Conservation (phyloP, 306 rosid genomes). For the Bauhinia variegata region DNA sequence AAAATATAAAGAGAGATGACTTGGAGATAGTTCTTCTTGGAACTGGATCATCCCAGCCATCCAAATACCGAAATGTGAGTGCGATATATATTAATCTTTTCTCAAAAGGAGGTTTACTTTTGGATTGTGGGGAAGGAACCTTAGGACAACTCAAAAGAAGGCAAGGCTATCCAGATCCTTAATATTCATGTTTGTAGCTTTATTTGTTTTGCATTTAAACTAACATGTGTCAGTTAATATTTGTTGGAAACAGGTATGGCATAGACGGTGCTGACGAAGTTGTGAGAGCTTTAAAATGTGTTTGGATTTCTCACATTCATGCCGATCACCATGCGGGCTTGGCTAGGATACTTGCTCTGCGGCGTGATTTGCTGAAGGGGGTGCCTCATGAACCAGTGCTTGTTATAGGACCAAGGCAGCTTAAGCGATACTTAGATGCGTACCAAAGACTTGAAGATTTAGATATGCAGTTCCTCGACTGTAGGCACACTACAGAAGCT, state of each 20-base stretch:
- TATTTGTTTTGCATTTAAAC: slow-evolving; percentile 30
- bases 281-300: slow-evolving; percentile 68
- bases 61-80: slow-evolving; percentile 90
- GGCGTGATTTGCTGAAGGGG: slow-evolving; percentile 66
- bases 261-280: slow-evolving; percentile 74
- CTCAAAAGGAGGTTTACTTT: slow-evolving; percentile 76
- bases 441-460: slow-evolving; percentile 90
- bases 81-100: slow-evolving; percentile 87
- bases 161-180: slow-evolving; percentile 36
- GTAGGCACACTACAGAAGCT: slow-evolving; percentile 64
- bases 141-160: slow-evolving; percentile 95
- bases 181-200: slow-evolving; percentile 10
- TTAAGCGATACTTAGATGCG: slow-evolving; percentile 76
- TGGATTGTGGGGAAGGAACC: slow-evolving; percentile 97
- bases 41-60: slow-evolving; percentile 97
- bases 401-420: slow-evolving; percentile 87
- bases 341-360: slow-evolving; percentile 83
- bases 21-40: slow-evolving; percentile 96
- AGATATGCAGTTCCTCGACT: slow-evolving; percentile 86
- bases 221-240: slow-evolving; percentile 30
- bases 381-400: slow-evolving; percentile 80
- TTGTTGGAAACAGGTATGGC: slow-evolving; percentile 72
- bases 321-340: slow-evolving; percentile 96
- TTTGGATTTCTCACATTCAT: slow-evolving; percentile 96
- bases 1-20: slow-evolving; percentile 81